A percentile compares a stretch with the other conserved stretches of the same genome.
Conservation (phyloP, 306 rosid species). For the Lupinus albus region DNA sequence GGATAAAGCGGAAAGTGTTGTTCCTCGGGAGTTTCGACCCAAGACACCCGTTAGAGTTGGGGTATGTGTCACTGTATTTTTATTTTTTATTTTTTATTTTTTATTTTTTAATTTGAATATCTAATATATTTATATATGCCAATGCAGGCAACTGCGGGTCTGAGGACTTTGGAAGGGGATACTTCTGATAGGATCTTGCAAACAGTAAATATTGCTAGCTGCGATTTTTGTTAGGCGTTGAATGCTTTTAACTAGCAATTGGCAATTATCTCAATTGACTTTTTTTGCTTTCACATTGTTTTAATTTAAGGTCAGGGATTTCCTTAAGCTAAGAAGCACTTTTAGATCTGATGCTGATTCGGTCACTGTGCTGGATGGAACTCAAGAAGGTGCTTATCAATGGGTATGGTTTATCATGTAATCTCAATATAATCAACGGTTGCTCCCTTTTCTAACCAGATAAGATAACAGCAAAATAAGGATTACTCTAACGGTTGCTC, state of each 20-base stretch:
- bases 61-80: slow-evolving; percentile 45
- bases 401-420: slow-evolving; percentile 59
- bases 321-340: slow-evolving; percentile 62
- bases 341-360: slow-evolving; percentile 56
- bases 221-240: background rate
- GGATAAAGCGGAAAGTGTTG: slow-evolving; percentile 65
- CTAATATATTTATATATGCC: slow-evolving; percentile 18
- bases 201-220: slow-evolving; percentile 56
- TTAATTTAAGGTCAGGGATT: slow-evolving; percentile 67
- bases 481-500: too few relatives aligned
- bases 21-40: slow-evolving; percentile 64
- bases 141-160: slow-evolving; percentile 88
- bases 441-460: too few relatives aligned
- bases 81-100: background rate
- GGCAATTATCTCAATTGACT: background rate
- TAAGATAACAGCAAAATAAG: too few relatives aligned
- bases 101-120: background rate
- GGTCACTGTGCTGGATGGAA: slow-evolving; percentile 83
- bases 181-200: slow-evolving; percentile 75
- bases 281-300: slow-evolving; percentile 14
- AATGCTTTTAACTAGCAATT: slow-evolving; percentile 3
- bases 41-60: slow-evolving; percentile 89
- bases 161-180: slow-evolving; percentile 76
- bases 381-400: slow-evolving; percentile 89
- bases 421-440: too few relatives aligned